Percentiles rank a stretch among this genome's conserved stretches.
These are phyloP conservation scores for Ramularia collo-cygni DNA, from an alignment of 2,329 filamentous ascomycete genomes.

Conservation along the genomic window DNA sequence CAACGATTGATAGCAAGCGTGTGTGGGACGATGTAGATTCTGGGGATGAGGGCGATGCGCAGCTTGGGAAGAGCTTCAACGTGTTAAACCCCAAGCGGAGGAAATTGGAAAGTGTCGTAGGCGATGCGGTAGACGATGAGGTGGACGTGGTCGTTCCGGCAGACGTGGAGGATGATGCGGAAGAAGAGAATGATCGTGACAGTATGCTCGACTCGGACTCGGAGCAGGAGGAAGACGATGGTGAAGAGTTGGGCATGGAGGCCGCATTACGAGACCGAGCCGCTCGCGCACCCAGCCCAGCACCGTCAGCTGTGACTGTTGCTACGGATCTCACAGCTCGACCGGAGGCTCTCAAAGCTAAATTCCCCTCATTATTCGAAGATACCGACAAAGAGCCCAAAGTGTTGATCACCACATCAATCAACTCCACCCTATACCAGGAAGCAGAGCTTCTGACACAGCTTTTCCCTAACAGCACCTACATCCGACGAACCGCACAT, in stretches of 20 bases:
- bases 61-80: conserved; percentile 38
- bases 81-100: conserved; percentile 40
- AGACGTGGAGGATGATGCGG: conserved; percentile 14
- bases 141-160: conserved; percentile 14
- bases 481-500: conserved; percentile 80
- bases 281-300: conserved; percentile 33
- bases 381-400: conserved; percentile 58
- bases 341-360: conserved; percentile 53
- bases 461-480: conserved; percentile 72
- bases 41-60: conserved; percentile 34
- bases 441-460: conserved; percentile 71
- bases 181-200: conserved; percentile 52
- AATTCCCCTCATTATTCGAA: conserved; percentile 55
- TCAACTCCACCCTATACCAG: conserved; percentile 81
- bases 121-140: conserved; percentile 26
- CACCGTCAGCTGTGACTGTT: conserved; percentile 44
- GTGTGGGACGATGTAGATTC: conserved; percentile 63
- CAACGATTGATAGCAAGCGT: conserved; percentile 79
- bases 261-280: conserved; percentile 16
- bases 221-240: conserved; percentile 48
- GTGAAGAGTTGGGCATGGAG: conserved; percentile 37
- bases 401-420: conserved; percentile 82
- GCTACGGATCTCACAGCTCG: conserved; percentile 55
- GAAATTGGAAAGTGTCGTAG: conserved; percentile 31
- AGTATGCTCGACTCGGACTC: conserved; percentile 63